Conservation (phyloP, 805 yeast species). For the Wickerhamomyces alni region DNA sequence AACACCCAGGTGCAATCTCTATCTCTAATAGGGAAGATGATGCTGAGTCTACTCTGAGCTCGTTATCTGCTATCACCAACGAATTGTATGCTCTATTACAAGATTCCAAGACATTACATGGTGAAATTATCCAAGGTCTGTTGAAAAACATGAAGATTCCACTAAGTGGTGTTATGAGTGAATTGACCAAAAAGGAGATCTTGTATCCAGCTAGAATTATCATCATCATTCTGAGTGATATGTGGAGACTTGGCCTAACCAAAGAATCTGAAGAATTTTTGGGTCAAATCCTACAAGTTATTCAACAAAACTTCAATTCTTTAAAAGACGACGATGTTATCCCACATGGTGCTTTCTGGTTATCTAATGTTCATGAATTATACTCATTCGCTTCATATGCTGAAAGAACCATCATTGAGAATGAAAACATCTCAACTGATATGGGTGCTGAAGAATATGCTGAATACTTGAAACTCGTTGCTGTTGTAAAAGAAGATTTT, state of each 20-base stretch:
- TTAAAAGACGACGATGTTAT: conserved; percentile 82
- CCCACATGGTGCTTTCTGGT: conserved; percentile 95
- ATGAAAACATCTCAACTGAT: conserved; percentile 70
- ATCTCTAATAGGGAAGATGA: conserved; percentile 45
- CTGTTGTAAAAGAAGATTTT: conserved; percentile 89
- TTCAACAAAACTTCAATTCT: conserved; percentile 77
- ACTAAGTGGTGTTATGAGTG: conserved; percentile 76
- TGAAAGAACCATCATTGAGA: conserved; percentile 82
- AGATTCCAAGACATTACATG: conserved; percentile 66
- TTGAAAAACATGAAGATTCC: conserved; percentile 83
- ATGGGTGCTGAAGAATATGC: conserved; percentile 88
- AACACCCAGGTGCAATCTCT: conserved; percentile 54
- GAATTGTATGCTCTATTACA: conserved; percentile 67
- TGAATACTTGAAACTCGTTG: conserved; percentile 82
- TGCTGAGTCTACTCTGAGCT: conserved; percentile 33
- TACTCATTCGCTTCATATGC: conserved; percentile 94
- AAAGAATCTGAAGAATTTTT: conserved; percentile 86
- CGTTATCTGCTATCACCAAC: conserved; percentile 67
- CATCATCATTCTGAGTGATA: conserved; percentile 85
- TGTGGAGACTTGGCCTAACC: conserved; percentile 97
- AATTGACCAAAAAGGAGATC: conserved; percentile 81
- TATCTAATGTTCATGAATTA: conserved; percentile 91
- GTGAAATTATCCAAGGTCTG: conserved; percentile 82
- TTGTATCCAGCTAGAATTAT: conserved; percentile 94
- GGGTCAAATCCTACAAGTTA: conserved; percentile 81